phyloP scores from a whole-genome alignment of 2,329 filamentous ascomycete species.

The Ceratocystis variospora region DNA sequence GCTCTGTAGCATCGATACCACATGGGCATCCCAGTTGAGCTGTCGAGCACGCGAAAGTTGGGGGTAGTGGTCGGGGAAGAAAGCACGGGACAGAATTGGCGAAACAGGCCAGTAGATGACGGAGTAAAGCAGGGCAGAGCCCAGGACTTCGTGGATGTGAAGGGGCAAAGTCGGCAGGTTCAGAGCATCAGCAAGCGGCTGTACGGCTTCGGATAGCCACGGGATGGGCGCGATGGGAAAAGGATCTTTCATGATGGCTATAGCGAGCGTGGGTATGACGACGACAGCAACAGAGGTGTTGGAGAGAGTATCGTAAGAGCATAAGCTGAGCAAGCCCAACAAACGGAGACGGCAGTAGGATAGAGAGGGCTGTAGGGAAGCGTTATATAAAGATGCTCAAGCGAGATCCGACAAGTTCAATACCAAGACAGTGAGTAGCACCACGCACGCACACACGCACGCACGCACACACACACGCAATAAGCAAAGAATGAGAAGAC shows the following conservation, averaged over 20 bases:
- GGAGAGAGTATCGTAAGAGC: not conserved
- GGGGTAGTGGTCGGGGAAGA: conserved; percentile 52
- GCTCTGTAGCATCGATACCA: conserved; percentile 71
- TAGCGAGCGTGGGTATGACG: not conserved
- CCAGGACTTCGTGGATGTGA: conserved; percentile 63
- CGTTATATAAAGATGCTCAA: not conserved
- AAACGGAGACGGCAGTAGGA: not conserved
- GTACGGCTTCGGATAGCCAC: conserved; percentile 40
- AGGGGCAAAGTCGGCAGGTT: conserved; percentile 53
- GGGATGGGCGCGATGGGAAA: conserved; percentile 52
- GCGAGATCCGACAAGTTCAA: not conserved
- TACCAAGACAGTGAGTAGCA: not conserved
- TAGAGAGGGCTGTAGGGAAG: not conserved
- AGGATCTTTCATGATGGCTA: conserved; percentile 51
- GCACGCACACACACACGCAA: not conserved
- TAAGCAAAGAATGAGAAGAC: not conserved
- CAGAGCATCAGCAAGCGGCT: conserved; percentile 50
- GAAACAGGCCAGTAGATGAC: conserved; percentile 52
- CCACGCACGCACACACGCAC: not conserved
- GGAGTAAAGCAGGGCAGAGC: conserved; percentile 54
- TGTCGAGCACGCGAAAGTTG: conserved; percentile 48
- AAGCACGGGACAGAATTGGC: conserved; percentile 46
- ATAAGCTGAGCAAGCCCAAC: not conserved
- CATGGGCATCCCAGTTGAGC: conserved; percentile 74
- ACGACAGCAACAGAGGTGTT: not conserved